These are phyloP conservation scores for Suillus subalutaceus DNA, from an alignment of 768 basidiomycete genomes.

Conservation along the genomic window DNA sequence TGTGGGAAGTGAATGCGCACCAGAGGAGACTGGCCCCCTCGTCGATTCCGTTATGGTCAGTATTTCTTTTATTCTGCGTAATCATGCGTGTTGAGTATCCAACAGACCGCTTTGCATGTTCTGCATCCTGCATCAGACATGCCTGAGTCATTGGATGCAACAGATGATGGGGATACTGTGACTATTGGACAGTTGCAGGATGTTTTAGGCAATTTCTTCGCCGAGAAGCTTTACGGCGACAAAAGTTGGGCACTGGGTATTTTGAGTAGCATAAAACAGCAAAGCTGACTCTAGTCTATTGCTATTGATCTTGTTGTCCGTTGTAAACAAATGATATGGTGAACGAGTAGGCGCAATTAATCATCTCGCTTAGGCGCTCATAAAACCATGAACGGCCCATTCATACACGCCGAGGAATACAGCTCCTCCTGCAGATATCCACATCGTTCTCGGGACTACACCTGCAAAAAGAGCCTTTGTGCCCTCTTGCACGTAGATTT, in stretches of 20 bases:
- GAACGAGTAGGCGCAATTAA: slow-evolving; percentile 12
- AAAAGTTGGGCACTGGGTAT: slow-evolving; percentile 67
- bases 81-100: slow-evolving; percentile 1
- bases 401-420: slow-evolving; percentile 99
- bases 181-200: slow-evolving; percentile 51
- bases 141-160: slow-evolving; percentile 57
- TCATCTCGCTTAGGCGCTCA: slow-evolving; percentile 14
- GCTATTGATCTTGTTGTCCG: not conserved
- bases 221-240: slow-evolving; percentile 57
- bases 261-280: slow-evolving; percentile 34
- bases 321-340: slow-evolving; percentile 2
- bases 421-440: slow-evolving; percentile 96
- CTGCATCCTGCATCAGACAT: slow-evolving; percentile 61
- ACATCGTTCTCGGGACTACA: slow-evolving; percentile 87
- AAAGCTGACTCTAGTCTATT: slow-evolving; percentile 13
- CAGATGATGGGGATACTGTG: slow-evolving; percentile 49
- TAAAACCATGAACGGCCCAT: slow-evolving; percentile 62
- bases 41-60: slow-evolving; percentile 66
- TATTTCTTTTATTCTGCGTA: slow-evolving; percentile 9
- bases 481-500: slow-evolving; percentile 78
- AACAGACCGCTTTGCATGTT: slow-evolving; percentile 63
- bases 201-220: slow-evolving; percentile 64
- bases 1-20: slow-evolving; percentile 65
- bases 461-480: slow-evolving; percentile 79
- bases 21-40: slow-evolving; percentile 38